Base-by-base conservation (phyloP, 306 rosid species). In the Castanopsis chinensis region DNA sequence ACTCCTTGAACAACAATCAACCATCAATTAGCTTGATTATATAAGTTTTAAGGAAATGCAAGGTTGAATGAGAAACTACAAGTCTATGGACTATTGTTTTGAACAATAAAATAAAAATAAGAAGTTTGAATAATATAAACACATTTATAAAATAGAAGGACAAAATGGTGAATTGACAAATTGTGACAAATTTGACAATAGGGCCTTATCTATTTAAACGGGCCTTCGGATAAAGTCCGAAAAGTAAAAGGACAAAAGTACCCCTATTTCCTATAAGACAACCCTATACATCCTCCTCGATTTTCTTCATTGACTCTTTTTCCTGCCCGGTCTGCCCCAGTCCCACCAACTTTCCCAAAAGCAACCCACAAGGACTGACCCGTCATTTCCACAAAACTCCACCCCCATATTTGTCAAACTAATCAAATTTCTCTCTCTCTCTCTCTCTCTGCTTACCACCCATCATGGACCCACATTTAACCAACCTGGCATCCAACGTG, bases 401-500 rank as follows among this genome's bases (percentile, higher is more conserved):
- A 15, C 63, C 25, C 69, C 79, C 65, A 69, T 52, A 82, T 72
- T 51, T 8, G 84, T 69, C 80, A 77, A 45, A 68, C 28, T 12
- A 21, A 30, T 8, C 18, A 35, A 19, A 5, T 1, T 1, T 69
- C 45, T 41, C 45, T 41, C 45, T 37, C 27, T 25, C 27, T 25
- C 27, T 25, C 43, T 37, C 45, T 41, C 45, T 41, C 45, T 41
- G 11, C 45, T 37, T 37, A 37, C 45, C 45, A 2, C 45, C 45
- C 45, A 37, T 37, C 11, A 7, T 53, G 87, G 30, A 64, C 76
- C 78, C 78, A 59, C 79, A 5, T 18, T 2, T 14, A 1, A 3
- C 13, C 77, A 72, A 87, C 74, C 76, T 89, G 91, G 85, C 78
- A 17, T 64, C 76, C 77, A 33, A 79, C 80, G 89, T 83, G 88